Conservation (phyloP, 176 grass and related monocot species). For the Dactylis glomerata region DNA sequence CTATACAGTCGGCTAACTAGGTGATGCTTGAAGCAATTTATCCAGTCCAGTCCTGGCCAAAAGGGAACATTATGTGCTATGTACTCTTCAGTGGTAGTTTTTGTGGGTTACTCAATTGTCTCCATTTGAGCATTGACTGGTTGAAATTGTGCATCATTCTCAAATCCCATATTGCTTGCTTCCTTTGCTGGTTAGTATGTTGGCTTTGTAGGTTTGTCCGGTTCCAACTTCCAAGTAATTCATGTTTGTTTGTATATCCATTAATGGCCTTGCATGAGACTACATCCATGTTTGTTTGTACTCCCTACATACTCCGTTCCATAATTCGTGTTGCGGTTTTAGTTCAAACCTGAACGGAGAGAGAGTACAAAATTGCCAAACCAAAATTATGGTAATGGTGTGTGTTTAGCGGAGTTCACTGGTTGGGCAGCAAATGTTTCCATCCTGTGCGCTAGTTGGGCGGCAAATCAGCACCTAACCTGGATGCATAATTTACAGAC, state of each 20-base stretch:
- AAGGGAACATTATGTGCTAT: not conserved
- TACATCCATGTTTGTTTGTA: conserved; percentile 3
- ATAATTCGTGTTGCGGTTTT: too few species aligned
- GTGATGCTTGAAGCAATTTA: not conserved
- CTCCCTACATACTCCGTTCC: too few species aligned
- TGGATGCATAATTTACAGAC: conserved; percentile 3
- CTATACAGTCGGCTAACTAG: not conserved
- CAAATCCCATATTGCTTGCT: not conserved
- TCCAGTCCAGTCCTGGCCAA: not conserved
- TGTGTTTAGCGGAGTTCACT: not conserved
- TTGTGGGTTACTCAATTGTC: conserved; percentile 3
- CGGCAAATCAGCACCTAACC: not conserved
- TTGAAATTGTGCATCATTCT: not conserved
- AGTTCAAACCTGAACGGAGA: too few species aligned
- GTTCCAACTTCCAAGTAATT: not conserved
- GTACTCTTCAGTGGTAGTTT: not conserved
- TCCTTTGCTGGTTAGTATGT: not conserved
- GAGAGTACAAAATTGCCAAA: not conserved
- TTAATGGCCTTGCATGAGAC: not conserved
- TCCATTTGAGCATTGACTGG: conserved; percentile 6
- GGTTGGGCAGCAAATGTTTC: not conserved
- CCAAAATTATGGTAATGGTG: not conserved
- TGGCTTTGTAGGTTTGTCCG: not conserved
- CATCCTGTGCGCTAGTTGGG: not conserved
- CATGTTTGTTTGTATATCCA: not conserved